Evolutionary conservation across 1,139 yeast genomes (phyloP), one percentile per base, ranked within the genome.

Genomic region (Nakaseomyces nivariensis): DNA sequence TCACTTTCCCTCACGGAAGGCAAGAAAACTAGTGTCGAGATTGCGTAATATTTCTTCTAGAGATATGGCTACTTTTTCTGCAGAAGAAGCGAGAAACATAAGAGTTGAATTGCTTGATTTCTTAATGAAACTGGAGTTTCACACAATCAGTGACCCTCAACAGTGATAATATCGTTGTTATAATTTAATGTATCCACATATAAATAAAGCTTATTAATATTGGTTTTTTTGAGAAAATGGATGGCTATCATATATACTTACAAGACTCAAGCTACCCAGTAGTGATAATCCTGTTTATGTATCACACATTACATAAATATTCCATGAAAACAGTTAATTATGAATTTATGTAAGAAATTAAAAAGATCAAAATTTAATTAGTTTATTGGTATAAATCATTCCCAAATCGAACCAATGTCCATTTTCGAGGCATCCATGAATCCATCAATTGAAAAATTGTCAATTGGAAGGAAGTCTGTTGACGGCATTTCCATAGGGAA

Each of bases 41-140:
- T 48, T 61, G 37, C 51, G 57, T 26, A 48, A 49, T 10, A 50
- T 61, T 45, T 45, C 52, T 9, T 36, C 51, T 1, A 49, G 49
- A 7, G 62, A 58, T 37, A 34, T 60, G 7, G 48, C 53, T 6
- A 48, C 47, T 10, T 37, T 62, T 36, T 45, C 56, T 3, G 49
- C 51, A 17, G 57, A 58, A 11, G 65, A 62, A 47, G 56, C 55
- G 45, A 52, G 58, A 34, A 56, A 53, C 27, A 41, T 62, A 25
- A 54, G 63, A 29, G 54, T 57, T 36, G 64, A 60, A 38, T 32
- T 62, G 33, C 46, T 58, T 26, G 59, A 55, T 43, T 61, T 62
- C 37, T 49, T 62, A 51, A 51, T 60, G 58, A 57, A 58, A 43
- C 46, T 59, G 31, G 65, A 60, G 29, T 53, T 54, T 29, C 47